Evolutionary conservation across 768 basidiomycete genomes (phyloP).

Genomic region (Agaricus sinodeliciosus): DNA sequence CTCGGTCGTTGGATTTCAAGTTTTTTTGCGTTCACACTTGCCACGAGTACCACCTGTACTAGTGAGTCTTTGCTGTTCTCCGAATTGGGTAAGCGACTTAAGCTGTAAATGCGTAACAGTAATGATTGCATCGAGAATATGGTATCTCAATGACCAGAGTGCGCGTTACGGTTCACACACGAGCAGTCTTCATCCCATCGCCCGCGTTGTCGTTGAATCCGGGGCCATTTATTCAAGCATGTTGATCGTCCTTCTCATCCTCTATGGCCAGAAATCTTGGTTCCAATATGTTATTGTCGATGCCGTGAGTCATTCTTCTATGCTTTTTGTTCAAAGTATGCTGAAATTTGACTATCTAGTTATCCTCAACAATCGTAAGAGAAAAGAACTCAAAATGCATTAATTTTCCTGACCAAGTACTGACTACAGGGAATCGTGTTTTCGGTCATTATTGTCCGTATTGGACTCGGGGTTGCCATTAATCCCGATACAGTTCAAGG

Average conservation of each 20-base stretch:
- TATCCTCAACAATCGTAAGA: constrained; percentile 9
- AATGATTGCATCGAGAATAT: constrained; percentile 28
- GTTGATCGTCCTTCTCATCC: constrained; percentile 23
- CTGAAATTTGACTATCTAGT: not conserved
- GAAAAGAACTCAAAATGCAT: not conserved
- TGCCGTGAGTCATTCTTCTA: constrained; percentile 19
- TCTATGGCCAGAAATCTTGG: constrained; percentile 26
- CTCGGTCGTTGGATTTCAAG: constrained; percentile 31
- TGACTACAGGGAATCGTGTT: constrained; percentile 25
- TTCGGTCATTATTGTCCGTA: constrained; percentile 33
- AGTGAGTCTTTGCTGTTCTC: constrained; percentile 12
- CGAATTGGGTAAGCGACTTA: not conserved
- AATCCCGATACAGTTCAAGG: constrained; percentile 7
- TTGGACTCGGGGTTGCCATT: constrained; percentile 28
- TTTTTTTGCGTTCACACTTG: constrained; percentile 31
- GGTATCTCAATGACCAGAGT: constrained; percentile 23
- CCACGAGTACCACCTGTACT: constrained; percentile 31
- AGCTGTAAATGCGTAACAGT: constrained; percentile 12
- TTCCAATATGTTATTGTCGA: constrained; percentile 31
- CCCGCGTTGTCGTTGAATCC: constrained; percentile 30
- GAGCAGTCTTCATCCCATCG: constrained; percentile 22
- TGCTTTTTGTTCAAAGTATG: not conserved
- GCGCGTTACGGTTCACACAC: constrained; percentile 14
- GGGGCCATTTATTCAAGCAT: constrained; percentile 30
- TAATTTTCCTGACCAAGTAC: not conserved